Percentiles rank a stretch among this genome's conserved stretches.
These are phyloP conservation scores for Diaporthe citriasiana DNA, from an alignment of 2,329 filamentous ascomycete genomes.

Conservation along the genomic window DNA sequence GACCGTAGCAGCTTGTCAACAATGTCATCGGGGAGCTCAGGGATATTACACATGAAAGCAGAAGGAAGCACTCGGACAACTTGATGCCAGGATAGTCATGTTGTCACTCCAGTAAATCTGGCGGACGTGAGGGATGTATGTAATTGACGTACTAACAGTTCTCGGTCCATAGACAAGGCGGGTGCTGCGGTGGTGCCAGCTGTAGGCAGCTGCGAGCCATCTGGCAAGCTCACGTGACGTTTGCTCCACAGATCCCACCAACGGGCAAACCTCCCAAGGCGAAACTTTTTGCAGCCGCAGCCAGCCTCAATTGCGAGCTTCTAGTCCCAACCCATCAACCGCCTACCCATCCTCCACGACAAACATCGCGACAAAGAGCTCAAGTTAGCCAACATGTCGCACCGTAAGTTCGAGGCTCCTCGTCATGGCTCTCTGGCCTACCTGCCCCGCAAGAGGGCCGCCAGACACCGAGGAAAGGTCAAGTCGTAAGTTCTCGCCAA, in stretches of 20 bases:
- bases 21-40: neutral
- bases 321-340: slow-evolving; percentile 33
- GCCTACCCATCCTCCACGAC: slow-evolving; percentile 38
- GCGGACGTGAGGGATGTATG: neutral
- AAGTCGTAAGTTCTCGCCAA: slow-evolving; percentile 82
- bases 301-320: neutral
- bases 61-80: neutral
- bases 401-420: slow-evolving; percentile 82
- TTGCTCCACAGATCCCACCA: slow-evolving; percentile 37
- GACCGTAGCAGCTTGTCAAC: neutral
- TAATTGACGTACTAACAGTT: too few species aligned
- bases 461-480: slow-evolving; percentile 96
- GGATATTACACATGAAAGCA: neutral
- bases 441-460: slow-evolving; percentile 91
- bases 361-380: slow-evolving; percentile 40
- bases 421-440: slow-evolving; percentile 94
- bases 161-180: neutral
- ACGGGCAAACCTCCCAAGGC: slow-evolving; percentile 34
- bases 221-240: slow-evolving; percentile 28
- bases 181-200: neutral
- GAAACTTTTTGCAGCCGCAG: slow-evolving; percentile 26
- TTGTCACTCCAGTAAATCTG: neutral
- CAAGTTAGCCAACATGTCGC: slow-evolving; percentile 55
- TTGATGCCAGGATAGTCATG: too few species aligned
- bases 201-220: neutral